Percentiles rank a stretch among this genome's conserved stretches.
These are phyloP conservation scores for Exophiala viscosa DNA, from an alignment of 2,329 filamentous ascomycete genomes.

Conservation along the genomic window DNA sequence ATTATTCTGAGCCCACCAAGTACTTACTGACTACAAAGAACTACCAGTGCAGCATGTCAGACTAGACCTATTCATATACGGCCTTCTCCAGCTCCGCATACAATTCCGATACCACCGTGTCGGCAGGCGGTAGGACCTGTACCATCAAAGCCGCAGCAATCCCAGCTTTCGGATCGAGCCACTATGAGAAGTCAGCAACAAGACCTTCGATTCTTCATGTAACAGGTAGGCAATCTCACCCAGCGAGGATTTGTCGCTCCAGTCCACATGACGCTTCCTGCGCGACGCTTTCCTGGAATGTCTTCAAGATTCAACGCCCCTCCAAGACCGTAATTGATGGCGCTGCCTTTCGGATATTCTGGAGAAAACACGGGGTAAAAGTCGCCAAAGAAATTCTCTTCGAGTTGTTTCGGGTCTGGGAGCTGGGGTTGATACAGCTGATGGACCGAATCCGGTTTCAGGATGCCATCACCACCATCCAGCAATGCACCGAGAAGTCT, in stretches of 20 bases:
- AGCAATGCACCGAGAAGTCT: constrained; percentile 23
- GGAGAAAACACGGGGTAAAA: no score
- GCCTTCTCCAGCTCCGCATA: neutral
- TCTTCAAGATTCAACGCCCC: constrained; percentile 3
- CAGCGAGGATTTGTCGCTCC: constrained; percentile 4
- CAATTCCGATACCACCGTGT: neutral
- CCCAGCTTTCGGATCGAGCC: constrained; percentile 1
- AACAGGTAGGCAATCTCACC: neutral
- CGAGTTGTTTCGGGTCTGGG: no score
- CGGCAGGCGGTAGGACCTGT: neutral
- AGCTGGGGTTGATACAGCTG: no score
- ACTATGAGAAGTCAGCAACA: neutral
- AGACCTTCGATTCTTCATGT: neutral
- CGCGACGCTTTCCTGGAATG: neutral
- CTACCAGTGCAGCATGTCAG: no score
- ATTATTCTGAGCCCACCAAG: no score
- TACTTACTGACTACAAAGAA: no score
- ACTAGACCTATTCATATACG: neutral
- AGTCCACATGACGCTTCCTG: constrained; percentile 1
- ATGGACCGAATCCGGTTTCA: neutral
- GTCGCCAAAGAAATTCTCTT: no score
- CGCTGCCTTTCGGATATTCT: no score
- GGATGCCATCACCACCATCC: neutral
- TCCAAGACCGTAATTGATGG: neutral
- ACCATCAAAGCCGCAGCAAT: neutral